Percentiles rank a stretch among this genome's conserved stretches.
These are phyloP conservation scores for Neurospora sp. DNA, from an alignment of 495 filamentous ascomycete species.

Conservation along the genomic window DNA sequence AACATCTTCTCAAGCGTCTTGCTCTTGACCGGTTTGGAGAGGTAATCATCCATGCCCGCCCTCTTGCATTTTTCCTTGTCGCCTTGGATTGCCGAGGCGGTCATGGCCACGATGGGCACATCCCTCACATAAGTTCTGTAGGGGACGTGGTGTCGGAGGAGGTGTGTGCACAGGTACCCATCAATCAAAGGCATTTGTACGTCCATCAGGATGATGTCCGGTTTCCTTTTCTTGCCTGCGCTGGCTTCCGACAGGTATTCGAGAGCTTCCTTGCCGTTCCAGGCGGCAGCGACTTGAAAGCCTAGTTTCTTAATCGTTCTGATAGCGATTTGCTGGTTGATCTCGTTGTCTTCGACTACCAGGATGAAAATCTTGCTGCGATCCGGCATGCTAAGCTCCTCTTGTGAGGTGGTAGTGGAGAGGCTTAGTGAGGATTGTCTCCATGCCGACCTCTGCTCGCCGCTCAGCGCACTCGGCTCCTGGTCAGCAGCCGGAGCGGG, in stretches of 20 bases:
- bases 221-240: conserved; percentile 32
- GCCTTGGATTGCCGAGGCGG: conserved; percentile 71
- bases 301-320: conserved; percentile 64
- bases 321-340: conserved; percentile 72
- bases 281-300: conserved; percentile 60
- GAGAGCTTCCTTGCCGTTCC: conserved; percentile 69
- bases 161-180: conserved; percentile 66
- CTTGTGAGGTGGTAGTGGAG: conserved; percentile 15
- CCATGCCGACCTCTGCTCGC: conserved; percentile 21
- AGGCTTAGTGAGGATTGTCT: conserved; percentile 24
- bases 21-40: conserved; percentile 66
- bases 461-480: conserved; percentile 7
- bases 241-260: conserved; percentile 44
- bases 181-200: conserved; percentile 79
- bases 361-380: conserved; percentile 50
- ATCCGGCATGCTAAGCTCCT: conserved; percentile 33
- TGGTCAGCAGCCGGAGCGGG: conserved; percentile 17
- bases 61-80: conserved; percentile 67
- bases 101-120: conserved; percentile 73
- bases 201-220: conserved; percentile 83
- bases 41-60: conserved; percentile 79
- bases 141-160: conserved; percentile 50
- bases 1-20: conserved; percentile 64
- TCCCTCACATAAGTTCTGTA: conserved; percentile 42
- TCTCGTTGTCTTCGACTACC: conserved; percentile 74